Conservation (phyloP, 164 flowering plant species). For the Macadamia tetraphylla region DNA sequence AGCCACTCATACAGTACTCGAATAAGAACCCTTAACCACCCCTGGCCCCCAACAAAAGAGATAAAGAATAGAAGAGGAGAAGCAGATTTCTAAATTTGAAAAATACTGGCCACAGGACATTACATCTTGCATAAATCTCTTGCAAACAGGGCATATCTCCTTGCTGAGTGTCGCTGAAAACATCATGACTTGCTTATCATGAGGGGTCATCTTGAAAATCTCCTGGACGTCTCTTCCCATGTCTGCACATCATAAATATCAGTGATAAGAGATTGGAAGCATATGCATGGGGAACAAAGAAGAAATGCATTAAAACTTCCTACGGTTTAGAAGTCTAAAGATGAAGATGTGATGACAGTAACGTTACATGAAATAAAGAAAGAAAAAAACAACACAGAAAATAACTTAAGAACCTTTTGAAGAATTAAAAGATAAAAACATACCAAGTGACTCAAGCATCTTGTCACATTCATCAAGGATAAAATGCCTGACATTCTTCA, state of each 20-base stretch:
- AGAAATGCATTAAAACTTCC: not conserved
- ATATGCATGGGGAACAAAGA: not conserved
- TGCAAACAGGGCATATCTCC: slow-evolving; percentile 98
- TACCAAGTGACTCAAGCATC: too few relatives aligned
- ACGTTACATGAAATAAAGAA: too few relatives aligned
- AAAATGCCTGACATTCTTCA: slow-evolving; percentile 95
- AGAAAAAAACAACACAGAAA: too few relatives aligned
- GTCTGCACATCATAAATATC: slow-evolving; percentile 38
- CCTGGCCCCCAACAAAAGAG: too few relatives aligned
- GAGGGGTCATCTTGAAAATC: slow-evolving; percentile 98
- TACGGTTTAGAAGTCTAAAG: too few relatives aligned
- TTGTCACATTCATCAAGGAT: slow-evolving; percentile 98
- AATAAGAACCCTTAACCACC: too few relatives aligned
- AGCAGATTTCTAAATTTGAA: slow-evolving; percentile 45
- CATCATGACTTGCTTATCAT: slow-evolving; percentile 99
- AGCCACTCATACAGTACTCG: too few relatives aligned
- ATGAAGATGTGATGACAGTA: not conserved
- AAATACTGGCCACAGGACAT: slow-evolving; percentile 62
- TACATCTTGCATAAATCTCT: slow-evolving; percentile 99
- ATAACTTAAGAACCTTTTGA: too few relatives aligned
- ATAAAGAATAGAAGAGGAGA: too few relatives aligned
- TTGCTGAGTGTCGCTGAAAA: slow-evolving; percentile 99
- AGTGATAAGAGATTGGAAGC: not conserved
- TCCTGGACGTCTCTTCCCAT: slow-evolving; percentile 99
- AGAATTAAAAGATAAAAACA: too few relatives aligned